A percentile compares a stretch with the other conserved stretches of the same genome.
phyloP scores from a whole-genome alignment of 108 stramenopile genomes.

The Conticribra guillardii region DNA sequence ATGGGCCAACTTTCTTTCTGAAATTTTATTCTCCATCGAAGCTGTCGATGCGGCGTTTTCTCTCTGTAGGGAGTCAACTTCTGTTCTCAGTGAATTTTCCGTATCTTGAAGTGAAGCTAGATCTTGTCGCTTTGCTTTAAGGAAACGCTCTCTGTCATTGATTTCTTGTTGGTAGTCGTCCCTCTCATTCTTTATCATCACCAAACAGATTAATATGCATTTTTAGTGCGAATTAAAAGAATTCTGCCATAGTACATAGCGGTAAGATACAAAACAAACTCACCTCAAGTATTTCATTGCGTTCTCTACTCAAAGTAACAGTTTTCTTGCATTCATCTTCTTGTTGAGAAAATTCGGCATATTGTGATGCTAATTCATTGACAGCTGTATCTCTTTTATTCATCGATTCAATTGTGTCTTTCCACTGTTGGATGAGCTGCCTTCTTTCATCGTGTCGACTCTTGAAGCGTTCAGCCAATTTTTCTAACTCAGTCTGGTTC shows the following conservation, averaged over 20 bases:
- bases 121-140: conserved; percentile 67
- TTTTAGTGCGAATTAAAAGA: not conserved
- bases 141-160: conserved; percentile 54
- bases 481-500: conserved; percentile 72
- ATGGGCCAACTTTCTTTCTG: conserved; percentile 36
- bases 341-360: conserved; percentile 33
- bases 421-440: conserved; percentile 79
- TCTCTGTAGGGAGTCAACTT: conserved; percentile 68
- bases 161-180: conserved; percentile 55
- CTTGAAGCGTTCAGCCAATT: conserved; percentile 64
- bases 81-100: conserved; percentile 61
- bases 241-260: not conserved
- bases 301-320: conserved; percentile 37
- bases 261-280: not conserved
- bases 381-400: conserved; percentile 78
- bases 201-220: not conserved
- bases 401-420: conserved; percentile 77
- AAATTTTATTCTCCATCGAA: conserved; percentile 44
- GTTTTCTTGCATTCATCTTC: conserved; percentile 23
- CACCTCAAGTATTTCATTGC: conserved; percentile 43
- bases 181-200: conserved; percentile 49
- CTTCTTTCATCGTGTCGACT: conserved; percentile 78
- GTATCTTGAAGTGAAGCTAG: conserved; percentile 36
- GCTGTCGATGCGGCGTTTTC: conserved; percentile 63
- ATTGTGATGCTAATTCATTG: conserved; percentile 43